Percentiles rank a stretch among this genome's conserved stretches.
phyloP scores from a whole-genome alignment of 2,329 filamentous ascomycete species.

The Ophiostoma sp. region DNA sequence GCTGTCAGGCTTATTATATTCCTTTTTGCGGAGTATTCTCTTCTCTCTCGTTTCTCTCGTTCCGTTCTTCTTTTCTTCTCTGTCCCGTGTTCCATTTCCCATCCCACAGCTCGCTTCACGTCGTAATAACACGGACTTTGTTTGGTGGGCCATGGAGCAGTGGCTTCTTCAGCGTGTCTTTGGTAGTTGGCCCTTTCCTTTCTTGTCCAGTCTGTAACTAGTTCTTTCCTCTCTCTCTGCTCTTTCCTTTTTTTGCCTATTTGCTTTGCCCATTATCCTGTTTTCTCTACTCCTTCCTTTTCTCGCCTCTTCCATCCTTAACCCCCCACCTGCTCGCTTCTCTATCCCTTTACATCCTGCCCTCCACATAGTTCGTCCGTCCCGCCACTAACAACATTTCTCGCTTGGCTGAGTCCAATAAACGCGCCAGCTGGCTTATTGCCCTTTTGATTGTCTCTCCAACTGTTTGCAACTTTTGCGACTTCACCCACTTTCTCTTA shows the following conservation, averaged over 20 bases:
- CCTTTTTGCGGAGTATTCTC: not conserved
- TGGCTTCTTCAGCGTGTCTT: not conserved
- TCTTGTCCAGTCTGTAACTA: not conserved
- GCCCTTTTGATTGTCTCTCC: not conserved
- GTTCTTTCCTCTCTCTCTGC: not conserved
- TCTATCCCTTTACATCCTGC: not conserved
- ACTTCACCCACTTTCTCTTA: conserved; percentile 9
- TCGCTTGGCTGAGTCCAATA: conserved; percentile 19
- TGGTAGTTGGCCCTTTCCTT: not conserved
- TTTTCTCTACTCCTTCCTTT: not conserved
- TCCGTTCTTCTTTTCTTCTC: not conserved
- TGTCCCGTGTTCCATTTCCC: not conserved
- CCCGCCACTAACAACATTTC: conserved; percentile 9
- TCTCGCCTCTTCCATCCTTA: not conserved
- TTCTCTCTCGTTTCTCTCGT: not conserved
- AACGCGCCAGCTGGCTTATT: conserved; percentile 13
- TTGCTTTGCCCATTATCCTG: not conserved
- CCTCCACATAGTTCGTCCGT: not conserved
- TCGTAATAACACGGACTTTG: not conserved
- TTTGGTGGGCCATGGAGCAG: not conserved
- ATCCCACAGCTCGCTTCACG: not conserved
- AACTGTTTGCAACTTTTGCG: not conserved
- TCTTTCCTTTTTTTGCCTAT: not conserved
- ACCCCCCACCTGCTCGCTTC: not conserved
- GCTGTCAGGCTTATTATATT: not conserved